Evolutionary conservation across 1,139 yeast species (phyloP).

Genomic region (Zhuliangozyma parablackwelliae): DNA sequence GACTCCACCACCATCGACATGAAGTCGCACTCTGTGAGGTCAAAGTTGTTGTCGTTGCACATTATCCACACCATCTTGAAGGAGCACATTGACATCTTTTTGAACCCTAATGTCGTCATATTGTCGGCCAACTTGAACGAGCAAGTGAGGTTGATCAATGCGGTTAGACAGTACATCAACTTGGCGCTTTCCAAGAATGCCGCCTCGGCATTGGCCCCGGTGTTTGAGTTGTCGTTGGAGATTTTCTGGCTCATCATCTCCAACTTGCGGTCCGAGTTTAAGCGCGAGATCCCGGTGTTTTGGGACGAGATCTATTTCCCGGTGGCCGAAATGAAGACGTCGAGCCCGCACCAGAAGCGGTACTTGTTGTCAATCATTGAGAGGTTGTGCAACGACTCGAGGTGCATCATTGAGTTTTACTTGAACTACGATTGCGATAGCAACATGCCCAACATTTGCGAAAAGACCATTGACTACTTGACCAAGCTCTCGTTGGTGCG

Average conservation of each 20-base stretch:
- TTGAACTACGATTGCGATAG: constrained; percentile 94
- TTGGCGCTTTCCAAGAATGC: constrained; percentile 86
- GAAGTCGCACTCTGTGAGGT: constrained; percentile 88
- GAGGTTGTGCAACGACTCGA: constrained; percentile 80
- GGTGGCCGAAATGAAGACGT: constrained; percentile 84
- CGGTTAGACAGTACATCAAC: constrained; percentile 81
- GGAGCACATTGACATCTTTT: constrained; percentile 80
- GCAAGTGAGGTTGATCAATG: constrained; percentile 61
- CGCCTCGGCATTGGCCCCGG: constrained; percentile 86
- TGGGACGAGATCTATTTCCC: constrained; percentile 93
- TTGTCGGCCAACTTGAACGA: constrained; percentile 55
- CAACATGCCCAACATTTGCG: constrained; percentile 79
- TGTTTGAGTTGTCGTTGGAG: constrained; percentile 86
- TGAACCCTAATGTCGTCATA: constrained; percentile 60
- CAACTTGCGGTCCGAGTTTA: constrained; percentile 80
- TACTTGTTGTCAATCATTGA: constrained; percentile 76
- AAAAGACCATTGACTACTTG: constrained; percentile 71
- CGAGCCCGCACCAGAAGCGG: constrained; percentile 89
- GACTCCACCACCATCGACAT: constrained; percentile 75
- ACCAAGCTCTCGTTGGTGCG: constrained; percentile 69
- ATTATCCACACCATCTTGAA: constrained; percentile 81
- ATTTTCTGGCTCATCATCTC: constrained; percentile 87
- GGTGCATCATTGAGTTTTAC: constrained; percentile 87
- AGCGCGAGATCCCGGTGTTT: constrained; percentile 89
- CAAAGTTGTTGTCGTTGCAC: constrained; percentile 84